Conservation (phyloP, 768 basidiomycete genomes). For the Kwoniella heveanensis region DNA sequence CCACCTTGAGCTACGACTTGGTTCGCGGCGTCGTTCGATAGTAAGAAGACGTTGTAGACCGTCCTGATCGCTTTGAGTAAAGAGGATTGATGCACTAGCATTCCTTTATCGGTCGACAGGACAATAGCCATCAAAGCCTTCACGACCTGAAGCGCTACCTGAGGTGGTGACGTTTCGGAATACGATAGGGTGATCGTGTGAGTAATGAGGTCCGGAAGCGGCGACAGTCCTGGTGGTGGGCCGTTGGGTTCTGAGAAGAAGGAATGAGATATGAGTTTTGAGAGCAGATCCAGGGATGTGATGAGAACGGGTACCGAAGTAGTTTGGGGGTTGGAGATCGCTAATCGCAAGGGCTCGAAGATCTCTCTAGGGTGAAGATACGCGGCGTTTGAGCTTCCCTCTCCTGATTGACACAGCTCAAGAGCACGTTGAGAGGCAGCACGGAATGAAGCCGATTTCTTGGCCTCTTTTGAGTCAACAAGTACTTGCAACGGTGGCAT, state of each 20-base stretch:
- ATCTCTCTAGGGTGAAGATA: slow-evolving; percentile 74
- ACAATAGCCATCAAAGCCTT: slow-evolving; percentile 89
- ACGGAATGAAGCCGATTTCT: slow-evolving; percentile 74
- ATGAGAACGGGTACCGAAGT: slow-evolving; percentile 91
- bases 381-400: slow-evolving; percentile 63
- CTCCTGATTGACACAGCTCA: slow-evolving; percentile 67
- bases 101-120: slow-evolving; percentile 63
- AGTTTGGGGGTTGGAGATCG: slow-evolving; percentile 75
- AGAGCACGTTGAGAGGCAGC: slow-evolving; percentile 79
- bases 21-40: slow-evolving; percentile 85
- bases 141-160: slow-evolving; percentile 93
- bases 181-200: slow-evolving; percentile 93
- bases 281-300: slow-evolving; percentile 93
- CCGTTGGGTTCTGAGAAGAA: slow-evolving; percentile 81
- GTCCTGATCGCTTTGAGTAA: slow-evolving; percentile 94
- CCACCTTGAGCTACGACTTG: slow-evolving; percentile 99
- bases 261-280: slow-evolving; percentile 94
- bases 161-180: slow-evolving; percentile 79
- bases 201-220: slow-evolving; percentile 88
- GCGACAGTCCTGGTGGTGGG: slow-evolving; percentile 71
- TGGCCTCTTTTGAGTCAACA: slow-evolving; percentile 83
- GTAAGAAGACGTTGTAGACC: slow-evolving; percentile 95
- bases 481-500: slow-evolving; percentile 83
- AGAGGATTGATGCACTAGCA: slow-evolving; percentile 89
- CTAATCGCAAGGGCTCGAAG: slow-evolving; percentile 91